Evolutionary conservation across 1,139 yeast species (phyloP).

Genomic region (Geotrichum europaeum): DNA sequence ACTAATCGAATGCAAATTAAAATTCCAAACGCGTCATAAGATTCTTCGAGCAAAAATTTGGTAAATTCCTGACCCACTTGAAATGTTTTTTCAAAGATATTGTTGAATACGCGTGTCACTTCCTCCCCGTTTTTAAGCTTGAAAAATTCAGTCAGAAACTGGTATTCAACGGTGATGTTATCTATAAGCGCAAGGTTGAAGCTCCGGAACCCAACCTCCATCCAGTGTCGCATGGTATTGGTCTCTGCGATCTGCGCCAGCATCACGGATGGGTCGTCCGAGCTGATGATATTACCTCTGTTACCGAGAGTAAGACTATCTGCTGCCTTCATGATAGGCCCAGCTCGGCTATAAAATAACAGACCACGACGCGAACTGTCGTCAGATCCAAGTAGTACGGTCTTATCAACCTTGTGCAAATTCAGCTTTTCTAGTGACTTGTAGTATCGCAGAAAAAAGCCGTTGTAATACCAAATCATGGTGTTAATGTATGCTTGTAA

Average conservation of each 20-base stretch:
- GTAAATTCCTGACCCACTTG: conserved; percentile 46
- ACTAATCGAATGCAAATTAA: conserved; percentile 69
- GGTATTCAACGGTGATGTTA: conserved; percentile 71
- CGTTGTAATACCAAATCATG: conserved; percentile 86
- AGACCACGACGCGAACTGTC: conserved; percentile 19
- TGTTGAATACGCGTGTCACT: conserved; percentile 41
- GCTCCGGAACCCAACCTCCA: conserved; percentile 69
- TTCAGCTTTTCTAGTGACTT: conserved; percentile 65
- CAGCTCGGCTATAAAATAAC: conserved; percentile 10
- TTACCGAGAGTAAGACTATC: conserved; percentile 55
- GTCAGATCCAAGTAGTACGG: conserved; percentile 46
- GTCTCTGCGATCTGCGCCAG: conserved; percentile 84
- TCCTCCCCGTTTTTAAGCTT: conserved; percentile 42
- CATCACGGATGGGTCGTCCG: conserved; percentile 58
- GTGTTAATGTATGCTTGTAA: conserved; percentile 77
- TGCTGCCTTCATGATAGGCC: conserved; percentile 22
- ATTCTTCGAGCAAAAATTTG: conserved; percentile 42
- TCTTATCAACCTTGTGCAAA: conserved; percentile 47
- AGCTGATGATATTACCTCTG: conserved; percentile 48
- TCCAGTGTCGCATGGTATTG: conserved; percentile 55
- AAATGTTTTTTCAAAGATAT: conserved; percentile 46
- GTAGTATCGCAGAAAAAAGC: conserved; percentile 72
- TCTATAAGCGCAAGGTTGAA: conserved; percentile 70
- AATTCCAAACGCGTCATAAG: conserved; percentile 73
- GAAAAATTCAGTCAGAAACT: conserved; percentile 69